Evolutionary conservation across 257 asterid species (phyloP).

Genomic region (Solanum neorickii): DNA sequence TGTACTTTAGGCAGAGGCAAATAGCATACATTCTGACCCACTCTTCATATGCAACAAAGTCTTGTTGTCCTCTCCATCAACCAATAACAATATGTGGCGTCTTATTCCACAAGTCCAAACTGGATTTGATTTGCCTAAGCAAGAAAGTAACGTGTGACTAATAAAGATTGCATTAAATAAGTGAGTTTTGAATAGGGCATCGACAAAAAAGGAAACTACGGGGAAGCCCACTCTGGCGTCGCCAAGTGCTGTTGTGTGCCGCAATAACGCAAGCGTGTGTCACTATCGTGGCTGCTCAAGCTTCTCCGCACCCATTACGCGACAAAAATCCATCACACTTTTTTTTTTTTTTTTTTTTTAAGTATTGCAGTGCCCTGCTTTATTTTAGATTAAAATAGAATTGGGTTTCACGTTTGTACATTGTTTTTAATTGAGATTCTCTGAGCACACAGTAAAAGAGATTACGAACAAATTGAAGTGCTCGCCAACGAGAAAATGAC

Average conservation of each 20-base stretch:
- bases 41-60: not conserved
- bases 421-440: not conserved
- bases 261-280: conserved; percentile 21
- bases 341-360: not conserved
- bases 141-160: not conserved
- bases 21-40: not conserved
- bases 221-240: not conserved
- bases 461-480: not conserved
- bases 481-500: not conserved
- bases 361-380: not conserved
- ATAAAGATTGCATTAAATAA: not conserved
- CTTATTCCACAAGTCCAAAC: not conserved
- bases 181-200: not conserved
- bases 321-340: conserved; percentile 5
- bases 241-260: not conserved
- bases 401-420: not conserved
- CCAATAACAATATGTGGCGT: not conserved
- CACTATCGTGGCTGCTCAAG: conserved; percentile 10
- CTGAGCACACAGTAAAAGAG: not conserved
- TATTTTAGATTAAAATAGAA: not conserved
- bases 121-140: not conserved
- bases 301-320: not conserved
- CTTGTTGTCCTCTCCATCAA: not conserved
- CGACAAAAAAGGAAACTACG: not conserved
- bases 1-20: not conserved